These are phyloP conservation scores for Sclerotinia glacialis DNA, from an alignment of 2,329 filamentous ascomycete species.

Conservation along the genomic window DNA sequence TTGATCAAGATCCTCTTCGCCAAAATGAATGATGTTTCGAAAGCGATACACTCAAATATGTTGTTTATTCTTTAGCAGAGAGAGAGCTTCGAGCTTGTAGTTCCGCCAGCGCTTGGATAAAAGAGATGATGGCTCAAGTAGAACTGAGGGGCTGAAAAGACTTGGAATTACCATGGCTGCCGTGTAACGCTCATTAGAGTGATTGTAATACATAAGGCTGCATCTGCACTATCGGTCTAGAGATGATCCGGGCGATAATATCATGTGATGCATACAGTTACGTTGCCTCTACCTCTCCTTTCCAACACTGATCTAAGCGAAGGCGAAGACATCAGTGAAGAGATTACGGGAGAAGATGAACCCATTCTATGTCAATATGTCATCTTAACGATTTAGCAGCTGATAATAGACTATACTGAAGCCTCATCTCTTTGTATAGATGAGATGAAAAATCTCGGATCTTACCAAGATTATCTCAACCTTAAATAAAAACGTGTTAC, in stretches of 20 bases:
- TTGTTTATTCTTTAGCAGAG: neutral
- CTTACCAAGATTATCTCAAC: too few relatives aligned
- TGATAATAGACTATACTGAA: neutral
- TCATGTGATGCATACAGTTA: neutral
- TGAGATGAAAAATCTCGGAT: too few relatives aligned
- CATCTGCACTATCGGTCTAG: conserved; percentile 4
- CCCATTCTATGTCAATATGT: neutral
- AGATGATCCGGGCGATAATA: neutral
- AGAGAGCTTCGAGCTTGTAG: neutral
- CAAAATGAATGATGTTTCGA: neutral
- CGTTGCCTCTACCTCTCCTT: neutral
- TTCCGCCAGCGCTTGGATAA: neutral
- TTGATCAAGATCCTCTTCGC: too few relatives aligned
- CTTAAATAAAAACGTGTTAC: too few relatives aligned
- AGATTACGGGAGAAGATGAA: neutral
- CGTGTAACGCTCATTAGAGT: neutral
- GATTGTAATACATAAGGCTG: neutral
- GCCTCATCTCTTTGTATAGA: too few relatives aligned
- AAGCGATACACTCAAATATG: neutral
- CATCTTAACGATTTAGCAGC: fast-evolving
- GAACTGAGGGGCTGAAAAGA: neutral
- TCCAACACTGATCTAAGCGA: neutral
- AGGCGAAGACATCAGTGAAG: neutral
- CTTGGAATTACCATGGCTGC: neutral
- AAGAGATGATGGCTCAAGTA: neutral